Conservation (phyloP, 352 stramenopile genomes). For the Albugo candida region DNA sequence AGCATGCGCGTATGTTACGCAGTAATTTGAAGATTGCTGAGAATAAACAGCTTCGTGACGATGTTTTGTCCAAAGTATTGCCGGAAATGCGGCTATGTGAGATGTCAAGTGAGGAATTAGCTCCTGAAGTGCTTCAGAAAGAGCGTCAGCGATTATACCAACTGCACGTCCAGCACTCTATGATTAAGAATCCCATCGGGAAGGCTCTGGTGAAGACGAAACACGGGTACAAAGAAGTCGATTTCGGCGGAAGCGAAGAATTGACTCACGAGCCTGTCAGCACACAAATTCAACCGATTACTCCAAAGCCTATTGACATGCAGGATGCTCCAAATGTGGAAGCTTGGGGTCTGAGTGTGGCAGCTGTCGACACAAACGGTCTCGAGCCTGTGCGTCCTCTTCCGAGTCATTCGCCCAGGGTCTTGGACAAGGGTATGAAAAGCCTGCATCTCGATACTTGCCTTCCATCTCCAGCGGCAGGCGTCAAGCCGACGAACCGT, state of each 20-base stretch:
- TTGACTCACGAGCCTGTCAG: not conserved
- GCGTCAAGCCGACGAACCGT: no score
- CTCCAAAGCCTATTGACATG: no score
- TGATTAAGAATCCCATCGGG: constrained; percentile 16
- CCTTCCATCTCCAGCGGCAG: no score
- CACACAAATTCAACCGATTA: no score
- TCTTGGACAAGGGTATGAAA: no score
- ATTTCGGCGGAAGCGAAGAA: constrained; percentile 4
- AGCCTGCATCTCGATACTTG: no score
- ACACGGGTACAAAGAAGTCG: constrained; percentile 28
- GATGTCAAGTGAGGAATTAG: constrained; percentile 29
- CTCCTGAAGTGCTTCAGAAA: constrained; percentile 22
- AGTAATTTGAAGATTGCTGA: constrained; percentile 22
- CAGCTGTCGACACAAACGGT: no score
- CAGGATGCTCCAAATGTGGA: no score
- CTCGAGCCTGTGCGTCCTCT: no score
- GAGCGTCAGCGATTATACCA: constrained; percentile 23
- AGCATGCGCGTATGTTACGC: constrained; percentile 28
- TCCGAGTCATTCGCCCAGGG: no score
- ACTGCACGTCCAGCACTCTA: constrained; percentile 21
- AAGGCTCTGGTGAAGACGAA: constrained; percentile 24
- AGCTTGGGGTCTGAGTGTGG: no score
- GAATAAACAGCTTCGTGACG: constrained; percentile 19
- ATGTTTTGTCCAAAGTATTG: constrained; percentile 16
- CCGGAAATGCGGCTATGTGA: constrained; percentile 12